Evolutionary conservation across 768 basidiomycete genomes (phyloP).

Genomic region (Trametopsis cervina): DNA sequence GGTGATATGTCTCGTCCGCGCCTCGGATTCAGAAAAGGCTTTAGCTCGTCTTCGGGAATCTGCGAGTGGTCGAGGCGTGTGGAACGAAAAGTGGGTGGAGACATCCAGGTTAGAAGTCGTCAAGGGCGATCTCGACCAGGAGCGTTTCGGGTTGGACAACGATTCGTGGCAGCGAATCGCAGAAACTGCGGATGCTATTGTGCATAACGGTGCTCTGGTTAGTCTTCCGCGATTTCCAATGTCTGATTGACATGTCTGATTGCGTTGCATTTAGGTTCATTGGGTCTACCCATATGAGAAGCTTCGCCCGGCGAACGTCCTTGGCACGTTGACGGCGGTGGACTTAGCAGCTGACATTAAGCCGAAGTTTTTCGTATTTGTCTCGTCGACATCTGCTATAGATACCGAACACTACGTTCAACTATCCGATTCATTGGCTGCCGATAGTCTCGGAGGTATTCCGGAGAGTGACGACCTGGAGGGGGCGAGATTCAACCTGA

Average conservation of each 20-base stretch:
- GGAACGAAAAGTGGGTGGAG: conserved; percentile 79
- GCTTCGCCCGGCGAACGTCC: conserved; percentile 86
- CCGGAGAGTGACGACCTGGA: conserved; percentile 87
- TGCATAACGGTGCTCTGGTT: conserved; percentile 97
- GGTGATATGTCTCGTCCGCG: conserved; percentile 90
- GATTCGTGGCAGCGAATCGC: conserved; percentile 62
- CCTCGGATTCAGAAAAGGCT: conserved; percentile 52
- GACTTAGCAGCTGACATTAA: conserved; percentile 68
- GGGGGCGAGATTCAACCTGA: conserved; percentile 65
- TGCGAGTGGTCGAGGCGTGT: conserved; percentile 74
- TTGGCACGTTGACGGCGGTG: conserved; percentile 80
- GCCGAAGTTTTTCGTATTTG: conserved; percentile 79
- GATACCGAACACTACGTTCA: conserved; percentile 89
- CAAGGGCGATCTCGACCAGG: conserved; percentile 74
- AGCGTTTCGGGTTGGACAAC: conserved; percentile 64
- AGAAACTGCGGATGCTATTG: conserved; percentile 67
- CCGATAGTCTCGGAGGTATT: conserved; percentile 52
- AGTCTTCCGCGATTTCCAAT: too few species aligned
- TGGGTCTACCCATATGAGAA: conserved; percentile 99
- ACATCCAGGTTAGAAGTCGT: conserved; percentile 70
- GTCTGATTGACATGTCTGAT: too few species aligned
- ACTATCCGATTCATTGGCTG: conserved; percentile 65
- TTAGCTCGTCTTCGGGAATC: conserved; percentile 64
- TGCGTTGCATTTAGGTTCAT: conserved; percentile 78
- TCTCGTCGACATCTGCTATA: conserved; percentile 93